phyloP scores from a whole-genome alignment of 2,329 filamentous ascomycete genomes.

The Penicillium glabrum region DNA sequence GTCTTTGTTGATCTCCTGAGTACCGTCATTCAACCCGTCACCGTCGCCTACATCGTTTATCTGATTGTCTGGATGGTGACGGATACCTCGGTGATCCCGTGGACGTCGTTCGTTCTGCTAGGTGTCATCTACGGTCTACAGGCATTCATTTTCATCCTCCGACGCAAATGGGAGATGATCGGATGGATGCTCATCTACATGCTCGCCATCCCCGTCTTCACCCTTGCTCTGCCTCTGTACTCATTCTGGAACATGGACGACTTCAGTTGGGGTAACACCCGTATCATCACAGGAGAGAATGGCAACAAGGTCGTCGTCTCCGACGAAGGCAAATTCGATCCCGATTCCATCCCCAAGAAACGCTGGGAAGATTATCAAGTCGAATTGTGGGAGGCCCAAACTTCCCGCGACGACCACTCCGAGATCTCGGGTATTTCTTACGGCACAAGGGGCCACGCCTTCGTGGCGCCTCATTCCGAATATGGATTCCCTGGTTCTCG shows the following conservation, averaged over 20 bases:
- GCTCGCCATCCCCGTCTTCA: constrained; percentile 85
- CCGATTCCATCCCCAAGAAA: constrained; percentile 88
- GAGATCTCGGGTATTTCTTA: constrained; percentile 94
- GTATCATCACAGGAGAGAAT: constrained; percentile 91
- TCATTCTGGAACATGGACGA: constrained; percentile 99
- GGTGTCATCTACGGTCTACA: constrained; percentile 97
- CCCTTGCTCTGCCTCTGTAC: constrained; percentile 85
- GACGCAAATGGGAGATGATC: constrained; percentile 99
- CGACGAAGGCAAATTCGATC: constrained; percentile 98
- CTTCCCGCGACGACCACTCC: constrained; percentile 76
- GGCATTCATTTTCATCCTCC: constrained; percentile 92
- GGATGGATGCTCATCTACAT: constrained; percentile 99
- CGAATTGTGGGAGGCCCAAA: constrained; percentile 95
- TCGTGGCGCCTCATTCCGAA: constrained; percentile 59
- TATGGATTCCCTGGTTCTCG: constrained; percentile 67
- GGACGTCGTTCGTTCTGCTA: constrained; percentile 85
- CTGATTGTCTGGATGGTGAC: constrained; percentile 72
- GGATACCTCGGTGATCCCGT: constrained; percentile 66
- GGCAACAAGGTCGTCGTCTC: constrained; percentile 90
- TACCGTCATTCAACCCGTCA: constrained; percentile 88
- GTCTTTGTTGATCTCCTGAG: constrained; percentile 92
- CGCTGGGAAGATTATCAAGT: constrained; percentile 99
- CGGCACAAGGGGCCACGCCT: constrained; percentile 73
- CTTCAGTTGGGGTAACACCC: constrained; percentile 98
- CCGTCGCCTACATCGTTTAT: constrained; percentile 84